Evolutionary conservation across 2,329 filamentous ascomycete species (phyloP), one percentile per base, ranked within the genome.

Genomic region (Xylaria digitata): DNA sequence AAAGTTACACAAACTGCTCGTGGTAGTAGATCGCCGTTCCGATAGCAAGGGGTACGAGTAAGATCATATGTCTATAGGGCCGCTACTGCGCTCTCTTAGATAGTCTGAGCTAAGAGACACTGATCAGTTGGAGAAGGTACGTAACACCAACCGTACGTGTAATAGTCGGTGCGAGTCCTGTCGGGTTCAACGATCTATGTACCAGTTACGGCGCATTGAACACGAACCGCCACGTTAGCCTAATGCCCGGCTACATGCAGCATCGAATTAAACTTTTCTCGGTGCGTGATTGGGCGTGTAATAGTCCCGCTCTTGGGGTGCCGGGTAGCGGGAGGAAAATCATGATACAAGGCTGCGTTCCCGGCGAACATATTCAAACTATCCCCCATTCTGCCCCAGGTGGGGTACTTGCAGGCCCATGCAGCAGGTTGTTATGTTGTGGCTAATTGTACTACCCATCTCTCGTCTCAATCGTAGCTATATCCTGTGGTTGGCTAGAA

Each of bases 191-290:
- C 6, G 30, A 59, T 43, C 37, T 32, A 19, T 54, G 43, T 30
- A 23, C 23, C 49, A 26, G 15, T 52, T 17, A 57, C 58, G 30
- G 67, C 68, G 64, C 61, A 54, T 65, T 65, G n/a, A 50, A 34
- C 55, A 61, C 63, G 37, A 61, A 52, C 40, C 17, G 32, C 32
- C 21, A 37, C 42, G 49, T 48, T 55, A 26, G n/a, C 8, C 30
- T 15, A 17, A 26, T 15, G 2, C 7, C 63, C 68, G 71, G 72
- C 67, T 73, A 72, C 60, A 60, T 56, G 65, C 72, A 68, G 68
- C 56, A 73, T 72, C 67, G 69, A n/a, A 48, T 23, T 52, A 59
- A 45, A 42, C 23, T 21, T 21, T 23, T 43, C 55, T 63, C 37
- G 21, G 13, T 30, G 34, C 17, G 34, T 17, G 19, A 54, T 64